These are phyloP conservation scores for Candida incommunis DNA, from an alignment of 805 yeast genomes.

Conservation along the genomic window DNA sequence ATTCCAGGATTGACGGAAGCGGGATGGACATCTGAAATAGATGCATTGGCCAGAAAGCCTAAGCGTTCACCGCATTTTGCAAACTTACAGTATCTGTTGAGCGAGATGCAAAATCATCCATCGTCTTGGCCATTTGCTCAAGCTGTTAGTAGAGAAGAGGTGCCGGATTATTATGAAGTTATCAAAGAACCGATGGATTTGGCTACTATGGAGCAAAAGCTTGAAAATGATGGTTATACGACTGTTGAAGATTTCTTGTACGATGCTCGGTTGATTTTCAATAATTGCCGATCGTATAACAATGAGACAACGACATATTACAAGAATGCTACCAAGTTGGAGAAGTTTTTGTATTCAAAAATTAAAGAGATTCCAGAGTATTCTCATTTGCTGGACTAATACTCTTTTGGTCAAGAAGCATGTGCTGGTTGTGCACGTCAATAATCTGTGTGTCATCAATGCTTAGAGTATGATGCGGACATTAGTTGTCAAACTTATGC, in stretches of 20 bases:
- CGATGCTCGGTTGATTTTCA: conserved; percentile 74
- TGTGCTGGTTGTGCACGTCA: not conserved
- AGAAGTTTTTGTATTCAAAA: conserved; percentile 71
- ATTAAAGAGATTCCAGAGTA: conserved; percentile 88
- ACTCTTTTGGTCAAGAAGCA: not conserved
- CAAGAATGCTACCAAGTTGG: conserved; percentile 88
- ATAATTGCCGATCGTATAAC: conserved; percentile 85
- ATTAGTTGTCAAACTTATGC: too few relatives aligned
- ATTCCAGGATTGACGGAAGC: conserved; percentile 89
- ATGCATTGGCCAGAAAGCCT: conserved; percentile 87
- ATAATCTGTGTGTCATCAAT: not conserved
- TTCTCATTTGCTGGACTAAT: conserved; percentile 57
- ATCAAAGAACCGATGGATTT: conserved; percentile 98
- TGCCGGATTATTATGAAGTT: conserved; percentile 89
- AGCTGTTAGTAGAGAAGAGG: conserved; percentile 89
- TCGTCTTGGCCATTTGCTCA: conserved; percentile 96
- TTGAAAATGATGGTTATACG: conserved; percentile 84
- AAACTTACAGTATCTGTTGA: conserved; percentile 74
- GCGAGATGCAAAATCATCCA: conserved; percentile 87
- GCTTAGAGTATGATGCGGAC: not conserved
- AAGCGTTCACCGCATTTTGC: conserved; percentile 91
- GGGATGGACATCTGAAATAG: conserved; percentile 99
- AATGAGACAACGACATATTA: conserved; percentile 90
- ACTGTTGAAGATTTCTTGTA: conserved; percentile 83
- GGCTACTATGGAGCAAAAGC: conserved; percentile 84